Evolutionary conservation across 495 filamentous ascomycete species (phyloP), one percentile per base, ranked within the genome.

Genomic region (Rhizodiscina lignyota): DNA sequence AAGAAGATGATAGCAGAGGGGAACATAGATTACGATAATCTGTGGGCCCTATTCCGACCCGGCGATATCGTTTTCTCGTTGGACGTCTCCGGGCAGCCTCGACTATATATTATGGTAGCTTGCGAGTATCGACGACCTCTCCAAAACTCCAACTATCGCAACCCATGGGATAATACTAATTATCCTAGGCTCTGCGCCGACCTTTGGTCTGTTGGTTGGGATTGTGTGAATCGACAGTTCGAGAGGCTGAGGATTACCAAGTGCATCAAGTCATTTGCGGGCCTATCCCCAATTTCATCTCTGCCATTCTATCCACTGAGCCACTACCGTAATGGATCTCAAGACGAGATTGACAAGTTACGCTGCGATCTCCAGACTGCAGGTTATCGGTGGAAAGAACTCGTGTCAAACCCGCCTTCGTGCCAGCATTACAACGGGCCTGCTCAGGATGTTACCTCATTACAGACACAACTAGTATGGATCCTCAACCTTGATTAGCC

Each of bases 1-100:
- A 13, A 27, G 13, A 13, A 27, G 8, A 13, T 8, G 8, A 27
- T 27, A 8, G 13, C 8, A 8, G 24, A 35, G 20, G 20, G 20
- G 16, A 37, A 6, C 12, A 20, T 37, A 4, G 15, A 28, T 13
- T 37, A 4, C 21, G 6, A 32, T 6, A 30, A 19, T 4, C 4
- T 37, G 20, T 37, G 35, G 35, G 23, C 35, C 5, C 30, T 37
- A 4, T 37, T 37, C 35, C 16, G 16, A 16, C 35, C 35, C 16
- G 35, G 35, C 5, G 23, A 28, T 4, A 17, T 32, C 4, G 30
- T 37, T 5, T 37, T 18, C 21, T 4, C 5, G 18, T 22, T 35
- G 32, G 32, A 35, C 13, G 17, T 18, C 4, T 20, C 13, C 6
- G 5, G 20, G 16, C 13, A 18, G 21, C 32, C 32, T 5, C 20